Conservation (phyloP, 2,329 filamentous ascomycete genomes). For the Cordyceps farinosa region DNA sequence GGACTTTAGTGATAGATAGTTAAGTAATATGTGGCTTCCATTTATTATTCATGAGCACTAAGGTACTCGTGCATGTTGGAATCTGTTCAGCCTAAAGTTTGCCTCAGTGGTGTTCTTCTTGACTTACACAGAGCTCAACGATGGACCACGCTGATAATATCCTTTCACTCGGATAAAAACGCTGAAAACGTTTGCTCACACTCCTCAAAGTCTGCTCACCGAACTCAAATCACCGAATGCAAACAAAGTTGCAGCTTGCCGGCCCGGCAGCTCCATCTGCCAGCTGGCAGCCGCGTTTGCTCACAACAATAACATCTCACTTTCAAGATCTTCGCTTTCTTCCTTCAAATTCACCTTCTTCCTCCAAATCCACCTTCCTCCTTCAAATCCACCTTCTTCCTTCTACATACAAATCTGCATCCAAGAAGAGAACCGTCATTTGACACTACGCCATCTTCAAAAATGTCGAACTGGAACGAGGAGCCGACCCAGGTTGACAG, state of each 20-base stretch:
- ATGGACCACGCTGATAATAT: too few species aligned
- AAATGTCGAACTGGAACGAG: slow-evolving; percentile 6
- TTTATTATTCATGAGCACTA: too few species aligned
- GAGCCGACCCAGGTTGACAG: slow-evolving; percentile 9
- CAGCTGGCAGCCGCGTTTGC: slow-evolving; percentile 15
- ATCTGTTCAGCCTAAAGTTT: too few species aligned
- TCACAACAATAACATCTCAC: neutral
- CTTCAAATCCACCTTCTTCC: neutral
- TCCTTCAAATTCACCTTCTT: neutral
- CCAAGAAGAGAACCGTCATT: neutral
- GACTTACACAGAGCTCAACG: too few species aligned
- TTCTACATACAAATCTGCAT: neutral
- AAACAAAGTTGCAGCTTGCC: neutral
- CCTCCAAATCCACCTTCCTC: neutral
- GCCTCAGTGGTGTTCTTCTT: too few species aligned
- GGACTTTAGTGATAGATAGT: too few species aligned
- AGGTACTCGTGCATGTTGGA: too few species aligned
- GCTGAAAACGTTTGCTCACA: too few species aligned
- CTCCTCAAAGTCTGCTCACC: too few species aligned
- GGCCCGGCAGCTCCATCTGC: neutral
- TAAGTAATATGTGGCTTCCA: too few species aligned
- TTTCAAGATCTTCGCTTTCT: neutral
- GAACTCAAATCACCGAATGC: neutral
- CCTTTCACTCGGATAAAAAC: too few species aligned
- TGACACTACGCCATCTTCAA: neutral